Conservation (phyloP, 2,329 filamentous ascomycete genomes). For the Sporothrix variecibatus region DNA sequence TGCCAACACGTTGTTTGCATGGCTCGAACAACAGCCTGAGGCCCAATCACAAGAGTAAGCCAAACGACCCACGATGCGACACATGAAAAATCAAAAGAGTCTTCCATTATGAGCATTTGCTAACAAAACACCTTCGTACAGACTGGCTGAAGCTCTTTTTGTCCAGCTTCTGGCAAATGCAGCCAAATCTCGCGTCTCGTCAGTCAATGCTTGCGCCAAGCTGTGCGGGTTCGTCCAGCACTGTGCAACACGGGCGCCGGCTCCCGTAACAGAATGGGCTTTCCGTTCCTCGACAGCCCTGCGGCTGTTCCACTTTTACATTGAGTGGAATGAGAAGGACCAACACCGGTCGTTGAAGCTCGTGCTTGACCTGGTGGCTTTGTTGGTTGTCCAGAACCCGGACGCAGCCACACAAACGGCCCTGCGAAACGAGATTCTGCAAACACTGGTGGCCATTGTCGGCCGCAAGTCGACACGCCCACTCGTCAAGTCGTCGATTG, state of each 20-base stretch:
- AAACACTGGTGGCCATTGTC: slow-evolving; percentile 60
- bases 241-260: slow-evolving; percentile 45
- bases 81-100: background rate
- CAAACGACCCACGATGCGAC: background rate
- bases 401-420: slow-evolving; percentile 40
- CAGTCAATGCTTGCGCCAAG: slow-evolving; percentile 59
- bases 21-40: slow-evolving; percentile 33
- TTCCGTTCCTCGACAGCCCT: slow-evolving; percentile 52
- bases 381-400: slow-evolving; percentile 54
- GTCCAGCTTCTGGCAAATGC: slow-evolving; percentile 51
- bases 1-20: slow-evolving; percentile 34
- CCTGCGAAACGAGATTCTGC: slow-evolving; percentile 51
- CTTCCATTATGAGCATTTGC: background rate
- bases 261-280: slow-evolving; percentile 50
- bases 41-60: slow-evolving; percentile 21
- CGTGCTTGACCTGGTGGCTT: slow-evolving; percentile 59
- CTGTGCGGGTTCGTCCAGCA: slow-evolving; percentile 65
- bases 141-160: slow-evolving; percentile 42
- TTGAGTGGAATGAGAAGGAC: slow-evolving; percentile 68
- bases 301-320: slow-evolving; percentile 61
- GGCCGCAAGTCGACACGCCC: slow-evolving; percentile 62
- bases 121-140: background rate
- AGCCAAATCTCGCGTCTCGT: slow-evolving; percentile 55
- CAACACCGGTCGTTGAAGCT: slow-evolving; percentile 65
- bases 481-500: slow-evolving; percentile 69